Evolutionary conservation across 257 asterid species (phyloP), one percentile per base, ranked within the genome.

Genomic region (Handroanthus guayacan): DNA sequence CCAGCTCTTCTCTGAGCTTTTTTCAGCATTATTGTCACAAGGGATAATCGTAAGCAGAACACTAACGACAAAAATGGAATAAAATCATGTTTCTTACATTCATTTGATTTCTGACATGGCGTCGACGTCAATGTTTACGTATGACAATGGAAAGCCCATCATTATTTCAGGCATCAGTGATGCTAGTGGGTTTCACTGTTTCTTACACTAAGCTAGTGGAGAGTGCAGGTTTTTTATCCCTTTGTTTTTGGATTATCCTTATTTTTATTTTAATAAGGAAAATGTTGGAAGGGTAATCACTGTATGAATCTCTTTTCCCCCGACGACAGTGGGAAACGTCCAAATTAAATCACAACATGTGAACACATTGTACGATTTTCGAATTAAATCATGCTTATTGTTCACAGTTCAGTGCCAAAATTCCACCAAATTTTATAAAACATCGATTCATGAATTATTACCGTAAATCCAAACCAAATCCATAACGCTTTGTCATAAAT

Each of bases 1-100:
- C 85, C 91, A 93, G 88, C 89, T 91, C 97, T 85, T 91, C 98
- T 69, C 98, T 93, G 88, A 91, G 90, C 98, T 93, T 87, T 89
- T 90, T 80, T 68, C 31, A 82, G 78, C 85, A 50, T 56, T 74
- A 79, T 56, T 69, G 77, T 64, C 65, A 75, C 43, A 70, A 71
- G 73, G 62, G 45, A 71, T 45, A 38, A 54, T 82, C 41, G 72
- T 66, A 72, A 78, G 83, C 14, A 31, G 41, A 67, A 69, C 39
- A 74, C 9, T 64, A 54, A 62, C 51, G 45, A 55, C 74, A 78
- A 61, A 31, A 48, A n/a, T 38, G 72, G 69, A 47, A 71, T 66
- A 56, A 65, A 48, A 41, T 68, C 54, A 44, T 56, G 14, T 3
- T 38, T 72, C 67, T 38, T 16, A 43, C 79, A 77, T 72, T 36